Evolutionary conservation across 306 rosid genomes (phyloP).

Genomic region (Dryas alaskensis): DNA sequence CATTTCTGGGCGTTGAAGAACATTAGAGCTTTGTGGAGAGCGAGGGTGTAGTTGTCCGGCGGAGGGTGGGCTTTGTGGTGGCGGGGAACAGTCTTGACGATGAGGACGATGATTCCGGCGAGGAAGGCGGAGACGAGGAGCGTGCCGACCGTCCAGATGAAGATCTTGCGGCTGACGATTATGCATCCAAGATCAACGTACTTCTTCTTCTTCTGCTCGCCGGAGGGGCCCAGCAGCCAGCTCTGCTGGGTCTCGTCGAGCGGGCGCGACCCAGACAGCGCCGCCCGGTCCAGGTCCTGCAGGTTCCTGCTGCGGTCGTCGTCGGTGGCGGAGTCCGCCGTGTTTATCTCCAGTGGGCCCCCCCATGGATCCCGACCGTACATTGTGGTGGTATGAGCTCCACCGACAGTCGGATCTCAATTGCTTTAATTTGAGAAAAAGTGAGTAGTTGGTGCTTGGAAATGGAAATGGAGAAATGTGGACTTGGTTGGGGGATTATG

Average conservation of each 20-base stretch:
- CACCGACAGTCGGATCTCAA: neutral
- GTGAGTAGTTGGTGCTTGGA: no score
- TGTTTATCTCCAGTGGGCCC: constrained; percentile 88
- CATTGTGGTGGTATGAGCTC: constrained; percentile 35
- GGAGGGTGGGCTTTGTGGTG: constrained; percentile 59
- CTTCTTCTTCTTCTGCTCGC: constrained; percentile 98
- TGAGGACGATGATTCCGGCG: constrained; percentile 71
- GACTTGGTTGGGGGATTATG: no score
- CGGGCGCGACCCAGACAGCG: constrained; percentile 71
- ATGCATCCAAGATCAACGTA: constrained; percentile 94
- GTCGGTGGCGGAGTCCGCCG: constrained; percentile 88
- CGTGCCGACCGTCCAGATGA: constrained; percentile 76
- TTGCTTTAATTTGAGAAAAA: no score
- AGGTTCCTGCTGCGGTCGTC: constrained; percentile 93
- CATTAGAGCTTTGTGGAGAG: constrained; percentile 93
- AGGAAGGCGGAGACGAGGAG: constrained; percentile 55
- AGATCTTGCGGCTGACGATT: constrained; percentile 94
- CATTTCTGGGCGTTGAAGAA: constrained; percentile 95
- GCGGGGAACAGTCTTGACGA: constrained; percentile 84
- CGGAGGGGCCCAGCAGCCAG: constrained; percentile 80
- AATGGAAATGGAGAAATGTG: no score
- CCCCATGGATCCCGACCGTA: constrained; percentile 99
- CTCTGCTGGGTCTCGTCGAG: constrained; percentile 97
- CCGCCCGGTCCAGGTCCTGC: constrained; percentile 81
- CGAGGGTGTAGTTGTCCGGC: constrained; percentile 90